Percentiles rank a stretch among this genome's conserved stretches.
Conservation (phyloP, 2,329 filamentous ascomycete species). For the Nectriaceae sp. region DNA sequence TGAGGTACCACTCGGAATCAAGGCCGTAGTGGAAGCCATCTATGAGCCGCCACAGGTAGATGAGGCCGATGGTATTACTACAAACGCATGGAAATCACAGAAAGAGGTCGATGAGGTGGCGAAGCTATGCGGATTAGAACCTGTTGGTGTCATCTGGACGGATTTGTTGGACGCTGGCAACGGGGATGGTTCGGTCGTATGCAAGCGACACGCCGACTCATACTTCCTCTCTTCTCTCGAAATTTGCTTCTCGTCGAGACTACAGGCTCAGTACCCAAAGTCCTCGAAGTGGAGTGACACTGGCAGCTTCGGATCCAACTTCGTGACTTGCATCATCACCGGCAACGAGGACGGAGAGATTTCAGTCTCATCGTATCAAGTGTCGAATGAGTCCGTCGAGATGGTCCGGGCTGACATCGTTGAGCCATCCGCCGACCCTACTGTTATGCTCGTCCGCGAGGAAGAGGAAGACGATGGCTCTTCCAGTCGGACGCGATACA, state of each 20-base stretch:
- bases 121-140: slow-evolving; percentile 79
- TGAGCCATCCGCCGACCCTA: slow-evolving; percentile 90
- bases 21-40: slow-evolving; percentile 94
- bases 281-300: slow-evolving; percentile 96
- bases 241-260: slow-evolving; percentile 82
- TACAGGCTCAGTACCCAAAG: slow-evolving; percentile 87
- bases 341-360: slow-evolving; percentile 90
- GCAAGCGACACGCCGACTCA: slow-evolving; percentile 93
- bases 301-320: slow-evolving; percentile 90
- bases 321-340: slow-evolving; percentile 95
- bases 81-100: slow-evolving; percentile 84
- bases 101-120: slow-evolving; percentile 80
- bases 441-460: slow-evolving; percentile 89
- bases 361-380: slow-evolving; percentile 87
- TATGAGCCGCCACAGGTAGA: slow-evolving; percentile 93
- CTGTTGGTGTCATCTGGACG: slow-evolving; percentile 91
- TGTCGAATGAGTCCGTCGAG: slow-evolving; percentile 92
- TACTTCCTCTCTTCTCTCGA: slow-evolving; percentile 94
- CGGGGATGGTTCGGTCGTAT: slow-evolving; percentile 83
- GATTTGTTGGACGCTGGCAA: slow-evolving; percentile 82
- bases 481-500: slow-evolving; percentile 75
- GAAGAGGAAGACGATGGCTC: slow-evolving; percentile 82
- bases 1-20: slow-evolving; percentile 90
- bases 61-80: slow-evolving; percentile 84
- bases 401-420: slow-evolving; percentile 96